Percentiles rank a stretch among this genome's conserved stretches.
Conservation (phyloP, 2,329 filamentous ascomycete species). For the Pestalotiopsis sp. region DNA sequence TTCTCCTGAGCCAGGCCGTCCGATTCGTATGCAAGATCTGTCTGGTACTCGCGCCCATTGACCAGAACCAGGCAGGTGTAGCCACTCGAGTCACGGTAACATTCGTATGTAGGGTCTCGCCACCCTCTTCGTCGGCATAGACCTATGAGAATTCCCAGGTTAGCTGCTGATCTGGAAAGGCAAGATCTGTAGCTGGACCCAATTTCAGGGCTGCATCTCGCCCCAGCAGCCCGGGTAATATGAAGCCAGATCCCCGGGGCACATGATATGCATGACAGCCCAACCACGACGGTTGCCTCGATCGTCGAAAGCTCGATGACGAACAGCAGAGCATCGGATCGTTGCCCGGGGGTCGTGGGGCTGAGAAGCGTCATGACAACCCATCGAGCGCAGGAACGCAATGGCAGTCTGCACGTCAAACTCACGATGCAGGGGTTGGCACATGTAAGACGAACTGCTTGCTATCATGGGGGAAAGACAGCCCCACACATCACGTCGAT, state of each 20-base stretch:
- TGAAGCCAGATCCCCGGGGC: conserved; percentile 22
- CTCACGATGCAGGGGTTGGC: conserved; percentile 34
- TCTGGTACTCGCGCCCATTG: conserved; percentile 96
- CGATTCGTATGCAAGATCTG: conserved; percentile 81
- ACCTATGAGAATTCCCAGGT: conserved; percentile 57
- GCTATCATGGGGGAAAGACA: conserved; percentile 21
- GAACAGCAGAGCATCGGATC: conserved; percentile 16
- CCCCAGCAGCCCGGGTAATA: conserved; percentile 32
- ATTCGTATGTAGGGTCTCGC: conserved; percentile 88
- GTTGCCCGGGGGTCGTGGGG: conserved; percentile 26
- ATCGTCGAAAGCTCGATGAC: conserved; percentile 10
- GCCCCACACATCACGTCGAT: conserved; percentile 26
- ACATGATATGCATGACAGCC: conserved; percentile 34
- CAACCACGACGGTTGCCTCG: conserved; percentile 25
- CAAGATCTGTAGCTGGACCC: conserved; percentile 24
- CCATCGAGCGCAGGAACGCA: conserved; percentile 25
- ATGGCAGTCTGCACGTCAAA: conserved; percentile 32
- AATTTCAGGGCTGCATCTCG: conserved; percentile 20
- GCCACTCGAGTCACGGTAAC: conserved; percentile 72
- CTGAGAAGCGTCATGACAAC: conserved; percentile 22
- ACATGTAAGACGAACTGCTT: conserved; percentile 37
- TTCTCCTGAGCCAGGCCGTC: conserved; percentile 87
- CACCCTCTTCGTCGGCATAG: conserved; percentile 94
- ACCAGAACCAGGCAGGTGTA: conserved; percentile 91
- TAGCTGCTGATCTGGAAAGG: conserved; percentile 30